Percentiles rank a stretch among this genome's conserved stretches.
Evolutionary conservation across 805 yeast genomes (phyloP).

Genomic region (Pichia occidentalis): DNA sequence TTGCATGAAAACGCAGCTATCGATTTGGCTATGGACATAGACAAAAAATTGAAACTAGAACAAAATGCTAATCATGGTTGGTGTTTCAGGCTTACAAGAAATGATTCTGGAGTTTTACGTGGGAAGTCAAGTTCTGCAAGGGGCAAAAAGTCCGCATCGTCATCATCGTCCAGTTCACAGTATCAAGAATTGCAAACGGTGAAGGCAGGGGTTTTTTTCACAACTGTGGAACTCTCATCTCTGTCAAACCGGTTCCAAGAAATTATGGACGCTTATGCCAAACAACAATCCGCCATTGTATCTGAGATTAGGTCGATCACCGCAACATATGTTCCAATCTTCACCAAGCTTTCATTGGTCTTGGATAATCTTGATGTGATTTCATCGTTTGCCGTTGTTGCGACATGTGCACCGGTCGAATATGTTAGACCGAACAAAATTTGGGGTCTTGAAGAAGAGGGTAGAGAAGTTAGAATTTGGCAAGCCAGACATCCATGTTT

Average conservation of each 20-base stretch:
- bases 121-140: slow-evolving; percentile 23
- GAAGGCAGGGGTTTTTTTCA: slow-evolving; percentile 92
- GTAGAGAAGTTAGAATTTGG: slow-evolving; percentile 46
- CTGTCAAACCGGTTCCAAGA: slow-evolving; percentile 53
- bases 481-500: slow-evolving; percentile 94
- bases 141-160: slow-evolving; percentile 8
- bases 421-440: slow-evolving; percentile 64
- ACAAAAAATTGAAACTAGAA: slow-evolving; percentile 84
- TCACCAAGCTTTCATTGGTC: slow-evolving; percentile 57
- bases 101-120: slow-evolving; percentile 77
- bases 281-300: slow-evolving; percentile 71
- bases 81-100: slow-evolving; percentile 90
- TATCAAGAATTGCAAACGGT: slow-evolving; percentile 83
- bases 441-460: slow-evolving; percentile 41
- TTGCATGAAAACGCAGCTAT: slow-evolving; percentile 63
- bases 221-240: slow-evolving; percentile 59
- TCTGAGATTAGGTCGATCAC: slow-evolving; percentile 78
- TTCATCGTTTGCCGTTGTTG: slow-evolving; percentile 75
- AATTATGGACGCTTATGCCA: slow-evolving; percentile 60
- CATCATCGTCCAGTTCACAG: slow-evolving; percentile 35
- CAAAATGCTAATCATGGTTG: slow-evolving; percentile 85
- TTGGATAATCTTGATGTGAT: slow-evolving; percentile 80
- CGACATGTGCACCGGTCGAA: slow-evolving; percentile 76
- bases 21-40: slow-evolving; percentile 74
- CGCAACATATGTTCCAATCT: slow-evolving; percentile 71